Conservation (phyloP, 2,329 filamentous ascomycete species). For the Neonectria sp. region DNA sequence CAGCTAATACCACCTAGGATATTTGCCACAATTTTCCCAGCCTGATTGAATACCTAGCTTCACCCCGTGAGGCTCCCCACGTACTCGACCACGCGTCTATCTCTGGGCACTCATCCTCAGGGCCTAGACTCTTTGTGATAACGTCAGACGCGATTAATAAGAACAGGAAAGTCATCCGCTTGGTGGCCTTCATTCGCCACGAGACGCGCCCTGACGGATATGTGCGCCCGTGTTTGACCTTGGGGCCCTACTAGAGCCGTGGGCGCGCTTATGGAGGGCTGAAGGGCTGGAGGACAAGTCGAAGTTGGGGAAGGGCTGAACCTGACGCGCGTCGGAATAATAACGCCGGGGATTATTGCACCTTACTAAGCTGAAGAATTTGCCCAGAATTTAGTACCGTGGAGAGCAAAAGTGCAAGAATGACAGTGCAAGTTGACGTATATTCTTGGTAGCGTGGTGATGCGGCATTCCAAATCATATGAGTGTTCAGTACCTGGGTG, state of each 20-base stretch:
- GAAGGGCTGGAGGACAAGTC: neutral
- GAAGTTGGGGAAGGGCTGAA: neutral
- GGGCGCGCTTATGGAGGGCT: neutral
- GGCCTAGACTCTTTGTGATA: neutral
- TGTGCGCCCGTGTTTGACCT: slow-evolving; percentile 1
- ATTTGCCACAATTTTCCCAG: neutral
- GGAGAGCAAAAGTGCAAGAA: neutral
- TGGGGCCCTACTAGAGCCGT: neutral
- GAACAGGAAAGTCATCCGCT: neutral
- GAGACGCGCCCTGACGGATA: neutral
- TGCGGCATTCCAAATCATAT: neutral
- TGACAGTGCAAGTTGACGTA: neutral
- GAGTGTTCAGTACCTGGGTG: neutral
- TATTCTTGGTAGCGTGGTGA: neutral
- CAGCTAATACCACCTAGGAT: neutral
- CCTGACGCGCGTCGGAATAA: neutral
- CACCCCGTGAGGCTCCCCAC: neutral
- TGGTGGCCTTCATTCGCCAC: neutral
- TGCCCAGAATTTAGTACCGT: neutral
- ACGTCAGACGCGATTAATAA: slow-evolving; percentile 1
- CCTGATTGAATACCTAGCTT: neutral
- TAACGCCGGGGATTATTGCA: neutral
- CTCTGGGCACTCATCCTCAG: slow-evolving; percentile 3
- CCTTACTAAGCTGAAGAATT: neutral
- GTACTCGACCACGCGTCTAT: slow-evolving; percentile 20